These are phyloP conservation scores for Entomortierella parvispora DNA, from an alignment of 192 early-diverging fungal species.

Conservation along the genomic window DNA sequence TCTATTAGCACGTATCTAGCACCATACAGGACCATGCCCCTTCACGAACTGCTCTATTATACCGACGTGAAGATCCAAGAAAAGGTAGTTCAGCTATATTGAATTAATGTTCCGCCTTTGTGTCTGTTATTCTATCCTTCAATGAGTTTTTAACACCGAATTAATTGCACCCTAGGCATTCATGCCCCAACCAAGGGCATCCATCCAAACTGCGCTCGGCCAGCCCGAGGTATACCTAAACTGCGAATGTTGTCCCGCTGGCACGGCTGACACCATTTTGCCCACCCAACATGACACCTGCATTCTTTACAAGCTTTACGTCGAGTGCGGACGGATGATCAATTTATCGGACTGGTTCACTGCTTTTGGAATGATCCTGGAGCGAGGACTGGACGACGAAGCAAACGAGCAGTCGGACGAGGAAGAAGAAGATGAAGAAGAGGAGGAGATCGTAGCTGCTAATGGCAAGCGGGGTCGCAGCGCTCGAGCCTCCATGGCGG, in stretches of 20 bases:
- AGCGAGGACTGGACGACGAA: constrained; percentile 66
- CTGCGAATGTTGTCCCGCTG: constrained; percentile 80
- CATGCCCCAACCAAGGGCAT: constrained; percentile 82
- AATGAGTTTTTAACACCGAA: neutral
- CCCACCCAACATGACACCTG: constrained; percentile 84
- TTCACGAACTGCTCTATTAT: constrained; percentile 88
- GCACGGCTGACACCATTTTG: constrained; percentile 53
- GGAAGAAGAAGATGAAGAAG: constrained; percentile 59
- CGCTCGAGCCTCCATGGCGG: neutral
- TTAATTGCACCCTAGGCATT: constrained; percentile 72
- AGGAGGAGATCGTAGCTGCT: constrained; percentile 59
- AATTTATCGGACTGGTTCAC: constrained; percentile 94
- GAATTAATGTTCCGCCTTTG: no score
- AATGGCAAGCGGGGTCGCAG: neutral
- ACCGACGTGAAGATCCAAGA: constrained; percentile 73
- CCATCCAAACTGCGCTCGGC: constrained; percentile 85
- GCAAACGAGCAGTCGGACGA: constrained; percentile 5
- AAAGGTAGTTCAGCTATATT: no score
- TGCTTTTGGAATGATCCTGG: constrained; percentile 84
- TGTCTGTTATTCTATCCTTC: neutral
- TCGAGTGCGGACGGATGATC: constrained; percentile 93
- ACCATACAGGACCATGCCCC: constrained; percentile 69
- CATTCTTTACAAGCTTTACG: constrained; percentile 90
- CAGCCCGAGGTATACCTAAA: constrained; percentile 81
- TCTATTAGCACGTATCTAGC: constrained; percentile 53